Conservation (phyloP, 2,329 filamentous ascomycete genomes). For the Geosmithia flava region DNA sequence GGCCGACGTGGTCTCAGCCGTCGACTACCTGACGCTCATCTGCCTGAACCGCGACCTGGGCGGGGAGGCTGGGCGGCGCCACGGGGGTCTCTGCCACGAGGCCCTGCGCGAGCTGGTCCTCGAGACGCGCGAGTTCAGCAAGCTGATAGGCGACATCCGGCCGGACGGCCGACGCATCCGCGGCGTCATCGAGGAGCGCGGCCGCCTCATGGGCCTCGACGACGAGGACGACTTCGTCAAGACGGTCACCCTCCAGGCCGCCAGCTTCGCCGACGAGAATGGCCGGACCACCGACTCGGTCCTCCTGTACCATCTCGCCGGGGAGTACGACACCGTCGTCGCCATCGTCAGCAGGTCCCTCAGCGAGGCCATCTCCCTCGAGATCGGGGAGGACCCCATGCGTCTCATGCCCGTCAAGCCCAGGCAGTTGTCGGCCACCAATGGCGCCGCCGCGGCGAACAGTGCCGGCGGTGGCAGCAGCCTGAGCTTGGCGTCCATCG, state of each 20-base stretch:
- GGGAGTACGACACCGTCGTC: slow-evolving; percentile 92
- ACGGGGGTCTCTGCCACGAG: slow-evolving; percentile 77
- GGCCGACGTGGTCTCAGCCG: slow-evolving; percentile 75
- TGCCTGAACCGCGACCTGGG: slow-evolving; percentile 80
- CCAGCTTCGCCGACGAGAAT: slow-evolving; percentile 85
- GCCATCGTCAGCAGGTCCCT: slow-evolving; percentile 79
- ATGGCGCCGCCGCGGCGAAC: slow-evolving; percentile 21
- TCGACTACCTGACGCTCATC: slow-evolving; percentile 86
- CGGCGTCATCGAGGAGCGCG: slow-evolving; percentile 78
- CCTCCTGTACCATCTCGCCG: slow-evolving; percentile 84
- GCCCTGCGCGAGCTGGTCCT: slow-evolving; percentile 86
- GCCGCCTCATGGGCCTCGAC: slow-evolving; percentile 66
- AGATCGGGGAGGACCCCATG: slow-evolving; percentile 71
- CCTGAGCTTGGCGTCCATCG: slow-evolving; percentile 46
- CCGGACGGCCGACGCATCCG: slow-evolving; percentile 74
- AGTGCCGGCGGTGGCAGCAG: slow-evolving; percentile 31
- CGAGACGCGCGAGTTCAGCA: slow-evolving; percentile 94
- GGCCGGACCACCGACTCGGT: slow-evolving; percentile 90
- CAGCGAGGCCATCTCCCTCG: slow-evolving; percentile 77
- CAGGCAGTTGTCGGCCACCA: slow-evolving; percentile 28
- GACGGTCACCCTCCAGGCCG: slow-evolving; percentile 86
- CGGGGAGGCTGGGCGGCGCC: slow-evolving; percentile 61
- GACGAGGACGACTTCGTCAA: slow-evolving; percentile 77
- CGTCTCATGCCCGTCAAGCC: slow-evolving; percentile 72
- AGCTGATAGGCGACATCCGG: slow-evolving; percentile 81